phyloP scores from a whole-genome alignment of 768 basidiomycete species.

The Pleurotus ostreatus region DNA sequence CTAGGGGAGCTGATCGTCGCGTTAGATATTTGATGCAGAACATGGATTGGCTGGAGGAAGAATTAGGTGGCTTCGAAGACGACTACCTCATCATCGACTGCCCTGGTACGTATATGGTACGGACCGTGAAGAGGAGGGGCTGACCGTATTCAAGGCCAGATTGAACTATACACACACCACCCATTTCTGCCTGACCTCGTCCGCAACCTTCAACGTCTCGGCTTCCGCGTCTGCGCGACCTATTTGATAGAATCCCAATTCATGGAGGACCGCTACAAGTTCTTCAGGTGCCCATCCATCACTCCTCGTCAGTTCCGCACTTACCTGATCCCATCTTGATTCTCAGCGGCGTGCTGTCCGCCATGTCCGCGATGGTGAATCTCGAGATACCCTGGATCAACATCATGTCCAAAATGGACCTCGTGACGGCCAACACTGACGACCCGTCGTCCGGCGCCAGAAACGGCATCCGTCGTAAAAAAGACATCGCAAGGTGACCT shows the following conservation, averaged over 20 bases:
- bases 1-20: not conserved
- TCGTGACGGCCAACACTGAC: slow-evolving; percentile 68
- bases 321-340: slow-evolving; percentile 7
- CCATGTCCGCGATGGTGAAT: slow-evolving; percentile 99
- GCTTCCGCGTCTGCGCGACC: slow-evolving; percentile 81
- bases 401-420: slow-evolving; percentile 99
- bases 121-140: not conserved
- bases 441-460: slow-evolving; percentile 52
- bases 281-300: slow-evolving; percentile 67
- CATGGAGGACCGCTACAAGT: slow-evolving; percentile 99
- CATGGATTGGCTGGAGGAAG: slow-evolving; percentile 98
- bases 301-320: not conserved
- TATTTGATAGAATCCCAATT: slow-evolving; percentile 98
- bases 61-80: slow-evolving; percentile 90
- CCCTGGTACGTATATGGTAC: slow-evolving; percentile 53
- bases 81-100: slow-evolving; percentile 95
- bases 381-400: slow-evolving; percentile 97
- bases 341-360: slow-evolving; percentile 84
- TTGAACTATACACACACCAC: slow-evolving; percentile 98
- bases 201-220: slow-evolving; percentile 66
- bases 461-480: slow-evolving; percentile 68
- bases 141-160: slow-evolving; percentile 64
- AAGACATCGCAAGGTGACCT: slow-evolving; percentile 79
- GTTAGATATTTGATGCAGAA: slow-evolving; percentile 91
- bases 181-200: slow-evolving; percentile 92